Evolutionary conservation across 768 basidiomycete genomes (phyloP), one percentile per base, ranked within the genome.

Genomic region (Mycena alexandri): DNA sequence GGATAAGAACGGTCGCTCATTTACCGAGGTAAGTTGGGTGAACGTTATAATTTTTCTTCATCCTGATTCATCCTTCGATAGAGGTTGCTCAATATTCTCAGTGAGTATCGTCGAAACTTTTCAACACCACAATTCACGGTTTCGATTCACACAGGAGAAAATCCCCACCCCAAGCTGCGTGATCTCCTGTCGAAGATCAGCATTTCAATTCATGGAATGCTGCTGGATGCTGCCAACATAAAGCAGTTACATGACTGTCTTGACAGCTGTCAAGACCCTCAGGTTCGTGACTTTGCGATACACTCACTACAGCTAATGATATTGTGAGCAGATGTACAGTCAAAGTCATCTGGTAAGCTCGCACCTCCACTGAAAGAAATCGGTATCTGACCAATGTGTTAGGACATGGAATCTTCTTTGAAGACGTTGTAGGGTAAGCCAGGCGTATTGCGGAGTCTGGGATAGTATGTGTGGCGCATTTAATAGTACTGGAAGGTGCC

Each of bases 181-280:
- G 59, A 66, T 42, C 44, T 66, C 43, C 60, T 66, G 65, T 29
- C 34, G 2, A 50, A 56, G n/a, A 61, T 66, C 53, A 61, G 52
- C 24, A 17, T 61, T 21, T 60, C 56, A 2, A 60, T 65, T 34
- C 64, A 65, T 50, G 64, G 51, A 25, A 65, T 65, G 57, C 21
- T 65, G 6, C 43, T 65, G 19, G 51, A 65, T 33, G 43, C 57
- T 13, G 34, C 3, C 13, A 44, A 8, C n/a, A 24, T 59, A 1
- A 1, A 53, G 12, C 17, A 61, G n/a, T 9, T 66, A 19, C 22
- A 55, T n/a, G 42, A 43, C 10, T 21, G 38, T 12, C 17, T 11
- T 24, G 34, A 12, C 7, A 36, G 33, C 13, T 42, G 24, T 14
- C 51, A 54, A 14, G 58, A 66, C 22, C 58, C 57, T 24, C 52